A percentile compares a stretch with the other conserved stretches of the same genome.
These are phyloP conservation scores for Aspergillus pseudoterreus DNA, from an alignment of 2,329 filamentous ascomycete species.

Conservation along the genomic window DNA sequence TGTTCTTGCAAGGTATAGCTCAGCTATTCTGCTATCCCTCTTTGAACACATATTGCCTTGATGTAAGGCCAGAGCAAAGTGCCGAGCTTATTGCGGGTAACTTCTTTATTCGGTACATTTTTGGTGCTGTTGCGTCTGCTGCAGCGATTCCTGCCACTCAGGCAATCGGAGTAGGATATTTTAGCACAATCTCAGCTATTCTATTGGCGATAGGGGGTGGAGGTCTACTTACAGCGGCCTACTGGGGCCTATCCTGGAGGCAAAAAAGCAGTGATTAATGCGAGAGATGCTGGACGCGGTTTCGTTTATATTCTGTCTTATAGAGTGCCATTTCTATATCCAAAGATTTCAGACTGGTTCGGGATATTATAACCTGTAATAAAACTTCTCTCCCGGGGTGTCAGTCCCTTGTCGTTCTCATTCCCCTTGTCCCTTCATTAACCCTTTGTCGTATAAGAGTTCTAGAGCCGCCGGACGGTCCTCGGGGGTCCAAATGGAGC, in stretches of 20 bases:
- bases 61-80: not conserved
- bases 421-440: no score
- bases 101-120: constrained; percentile 1
- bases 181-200: not conserved
- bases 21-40: not conserved
- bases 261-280: constrained; percentile 46
- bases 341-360: no score
- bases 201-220: not conserved
- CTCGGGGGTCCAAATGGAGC: no score
- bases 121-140: not conserved
- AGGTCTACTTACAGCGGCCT: constrained; percentile 51
- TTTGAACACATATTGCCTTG: constrained; percentile 3
- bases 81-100: constrained; percentile 1
- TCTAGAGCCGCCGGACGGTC: no score
- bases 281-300: no score
- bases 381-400: no score
- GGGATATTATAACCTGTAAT: no score
- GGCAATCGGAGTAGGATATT: constrained; percentile 4
- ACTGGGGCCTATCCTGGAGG: constrained; percentile 73
- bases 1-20: not conserved
- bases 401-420: no score
- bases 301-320: no score
- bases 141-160: not conserved
- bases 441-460: no score
- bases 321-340: no score